These are phyloP conservation scores for Guadua angustifolia DNA, from an alignment of 176 grass and related monocot genomes.

Conservation along the genomic window DNA sequence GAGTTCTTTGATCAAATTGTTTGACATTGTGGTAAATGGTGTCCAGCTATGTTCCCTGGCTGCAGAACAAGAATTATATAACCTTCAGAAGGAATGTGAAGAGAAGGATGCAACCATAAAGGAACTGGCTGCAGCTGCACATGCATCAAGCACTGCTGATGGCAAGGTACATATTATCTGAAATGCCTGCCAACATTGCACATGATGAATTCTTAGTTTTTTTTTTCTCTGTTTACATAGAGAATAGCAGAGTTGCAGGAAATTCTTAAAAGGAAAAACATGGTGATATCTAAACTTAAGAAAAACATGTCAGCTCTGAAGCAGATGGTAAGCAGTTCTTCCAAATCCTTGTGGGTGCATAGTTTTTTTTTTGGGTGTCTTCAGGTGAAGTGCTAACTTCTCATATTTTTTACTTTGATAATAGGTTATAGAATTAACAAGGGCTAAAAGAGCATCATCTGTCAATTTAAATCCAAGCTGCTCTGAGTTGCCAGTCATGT, in stretches of 20 bases:
- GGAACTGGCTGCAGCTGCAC: constrained; percentile 60
- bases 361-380: background rate
- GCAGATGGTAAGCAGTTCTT: constrained; percentile 59
- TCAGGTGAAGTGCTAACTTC: background rate
- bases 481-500: constrained; percentile 65
- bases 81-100: constrained; percentile 87
- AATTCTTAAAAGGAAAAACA: constrained; percentile 76
- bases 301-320: constrained; percentile 76
- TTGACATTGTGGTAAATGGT: constrained; percentile 33
- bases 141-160: constrained; percentile 59
- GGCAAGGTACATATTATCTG: constrained; percentile 51
- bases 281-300: constrained; percentile 85
- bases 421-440: constrained; percentile 83
- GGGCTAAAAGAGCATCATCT: constrained; percentile 65
- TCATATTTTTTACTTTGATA: constrained; percentile 24
- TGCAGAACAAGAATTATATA: constrained; percentile 76
- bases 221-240: constrained; percentile 44
- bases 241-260: constrained; percentile 83
- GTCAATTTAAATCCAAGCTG: constrained; percentile 36
- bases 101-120: constrained; percentile 84
- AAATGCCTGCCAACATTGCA: background rate
- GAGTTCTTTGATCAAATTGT: constrained; percentile 8
- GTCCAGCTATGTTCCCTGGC: constrained; percentile 68
- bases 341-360: background rate
- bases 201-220: background rate